phyloP scores from a whole-genome alignment of 1,284 basidiomycete genomes.

The Phenoliferia sp. region DNA sequence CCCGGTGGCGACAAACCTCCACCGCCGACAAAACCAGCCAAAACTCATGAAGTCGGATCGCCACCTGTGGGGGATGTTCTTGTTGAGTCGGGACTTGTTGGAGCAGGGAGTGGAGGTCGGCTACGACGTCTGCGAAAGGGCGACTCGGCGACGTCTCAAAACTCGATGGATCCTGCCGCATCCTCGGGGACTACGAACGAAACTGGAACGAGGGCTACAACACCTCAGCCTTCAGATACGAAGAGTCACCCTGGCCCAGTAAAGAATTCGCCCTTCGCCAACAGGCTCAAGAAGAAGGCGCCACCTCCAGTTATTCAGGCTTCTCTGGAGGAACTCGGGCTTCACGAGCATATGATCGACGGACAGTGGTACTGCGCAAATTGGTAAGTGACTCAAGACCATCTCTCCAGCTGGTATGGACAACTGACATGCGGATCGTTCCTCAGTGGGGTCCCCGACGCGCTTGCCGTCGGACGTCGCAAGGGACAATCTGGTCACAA shows the following conservation, averaged over 20 bases:
- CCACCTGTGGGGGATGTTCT: neutral
- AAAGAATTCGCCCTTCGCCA: neutral
- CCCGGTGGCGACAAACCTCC: neutral
- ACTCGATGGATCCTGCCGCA: neutral
- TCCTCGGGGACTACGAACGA: neutral
- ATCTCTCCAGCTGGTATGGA: neutral
- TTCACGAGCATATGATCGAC: slow-evolving; percentile 69
- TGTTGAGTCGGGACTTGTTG: neutral
- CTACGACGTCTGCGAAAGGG: neutral
- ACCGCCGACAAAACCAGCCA: slow-evolving; percentile 1
- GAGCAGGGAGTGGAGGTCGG: slow-evolving; percentile 3
- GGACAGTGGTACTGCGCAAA: slow-evolving; percentile 90
- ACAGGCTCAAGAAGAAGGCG: neutral
- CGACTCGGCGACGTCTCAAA: neutral
- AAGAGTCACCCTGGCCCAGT: neutral
- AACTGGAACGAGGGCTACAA: slow-evolving; percentile 7
- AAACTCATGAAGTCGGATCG: neutral
- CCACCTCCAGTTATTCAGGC: neutral
- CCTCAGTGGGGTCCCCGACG: slow-evolving; percentile 69
- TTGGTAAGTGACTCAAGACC: slow-evolving; percentile 19
- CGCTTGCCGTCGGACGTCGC: slow-evolving; percentile 70
- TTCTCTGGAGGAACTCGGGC: slow-evolving; percentile 11
- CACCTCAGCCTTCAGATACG: slow-evolving; percentile 2
- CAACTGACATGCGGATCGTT: neutral
- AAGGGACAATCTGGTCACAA: slow-evolving; percentile 88